These are phyloP conservation scores for Irpex sp. DNA, from an alignment of 1,284 basidiomycete species.

Conservation along the genomic window DNA sequence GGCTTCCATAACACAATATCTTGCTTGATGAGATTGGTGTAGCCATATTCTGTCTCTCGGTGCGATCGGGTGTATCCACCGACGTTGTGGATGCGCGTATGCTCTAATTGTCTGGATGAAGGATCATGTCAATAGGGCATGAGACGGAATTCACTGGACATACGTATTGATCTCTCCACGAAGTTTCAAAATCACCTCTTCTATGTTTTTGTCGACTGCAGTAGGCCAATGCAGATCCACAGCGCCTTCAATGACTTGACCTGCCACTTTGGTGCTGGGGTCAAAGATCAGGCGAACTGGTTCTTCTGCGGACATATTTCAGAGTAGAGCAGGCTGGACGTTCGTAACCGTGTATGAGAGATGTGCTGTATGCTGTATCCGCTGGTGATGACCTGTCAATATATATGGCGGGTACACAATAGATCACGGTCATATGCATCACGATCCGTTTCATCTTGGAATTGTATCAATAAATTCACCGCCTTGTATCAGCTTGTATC, in stretches of 20 bases:
- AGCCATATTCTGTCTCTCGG: not conserved
- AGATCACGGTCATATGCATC: too few relatives aligned
- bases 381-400: too few relatives aligned
- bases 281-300: slow-evolving; percentile 2
- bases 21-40: slow-evolving; percentile 8
- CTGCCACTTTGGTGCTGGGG: slow-evolving; percentile 1
- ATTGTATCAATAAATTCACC: not conserved
- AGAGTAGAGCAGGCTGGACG: not conserved
- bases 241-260: slow-evolving; percentile 15
- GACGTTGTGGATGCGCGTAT: not conserved
- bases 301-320: not conserved
- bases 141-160: not conserved
- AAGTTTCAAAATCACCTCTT: slow-evolving; percentile 19
- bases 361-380: not conserved
- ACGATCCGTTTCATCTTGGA: not conserved
- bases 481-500: not conserved
- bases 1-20: slow-evolving; percentile 16
- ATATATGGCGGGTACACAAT: too few relatives aligned
- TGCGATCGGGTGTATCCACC: not conserved
- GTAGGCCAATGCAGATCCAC: slow-evolving; percentile 16
- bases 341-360: not conserved
- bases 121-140: not conserved
- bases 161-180: slow-evolving; percentile 17
- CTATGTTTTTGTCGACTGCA: slow-evolving; percentile 16
- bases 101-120: not conserved